Evolutionary conservation across 257 asterid species (phyloP).

Genomic region (Penstemon newberryi): DNA sequence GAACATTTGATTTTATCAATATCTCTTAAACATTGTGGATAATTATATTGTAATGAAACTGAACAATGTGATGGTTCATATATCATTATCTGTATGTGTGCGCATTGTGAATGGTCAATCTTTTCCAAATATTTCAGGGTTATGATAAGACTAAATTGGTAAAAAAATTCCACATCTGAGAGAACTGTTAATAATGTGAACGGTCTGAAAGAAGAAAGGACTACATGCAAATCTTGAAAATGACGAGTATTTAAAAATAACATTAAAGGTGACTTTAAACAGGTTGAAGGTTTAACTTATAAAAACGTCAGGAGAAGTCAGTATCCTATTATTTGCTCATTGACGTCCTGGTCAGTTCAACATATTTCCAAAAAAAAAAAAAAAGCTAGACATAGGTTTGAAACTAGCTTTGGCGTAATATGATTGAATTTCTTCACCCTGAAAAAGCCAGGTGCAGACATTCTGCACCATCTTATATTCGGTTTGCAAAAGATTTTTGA

Average conservation of each 20-base stretch:
- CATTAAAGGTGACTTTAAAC: neutral
- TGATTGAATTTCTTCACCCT: neutral
- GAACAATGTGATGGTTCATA: neutral
- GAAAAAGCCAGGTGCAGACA: too few relatives aligned
- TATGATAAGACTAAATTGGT: neutral
- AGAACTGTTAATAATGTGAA: neutral
- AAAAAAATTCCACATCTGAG: neutral
- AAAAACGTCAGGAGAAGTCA: constrained; percentile 2
- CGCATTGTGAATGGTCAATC: neutral
- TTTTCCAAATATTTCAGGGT: constrained; percentile 7
- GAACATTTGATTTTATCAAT: neutral
- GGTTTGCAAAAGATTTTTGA: too few relatives aligned
- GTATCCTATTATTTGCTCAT: neutral
- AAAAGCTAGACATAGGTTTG: neutral
- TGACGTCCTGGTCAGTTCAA: neutral
- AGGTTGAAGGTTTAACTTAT: constrained; percentile 10
- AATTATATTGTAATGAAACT: neutral
- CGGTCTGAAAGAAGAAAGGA: neutral
- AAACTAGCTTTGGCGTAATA: neutral
- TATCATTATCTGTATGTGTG: neutral
- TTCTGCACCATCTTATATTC: too few relatives aligned
- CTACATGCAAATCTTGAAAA: neutral
- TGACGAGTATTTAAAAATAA: neutral
- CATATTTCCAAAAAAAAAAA: neutral
- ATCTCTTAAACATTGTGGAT: too few relatives aligned